A percentile compares a stretch with the other conserved stretches of the same genome.
phyloP scores from a whole-genome alignment of 805 yeast genomes.

The Yamadazyma laniorum region DNA sequence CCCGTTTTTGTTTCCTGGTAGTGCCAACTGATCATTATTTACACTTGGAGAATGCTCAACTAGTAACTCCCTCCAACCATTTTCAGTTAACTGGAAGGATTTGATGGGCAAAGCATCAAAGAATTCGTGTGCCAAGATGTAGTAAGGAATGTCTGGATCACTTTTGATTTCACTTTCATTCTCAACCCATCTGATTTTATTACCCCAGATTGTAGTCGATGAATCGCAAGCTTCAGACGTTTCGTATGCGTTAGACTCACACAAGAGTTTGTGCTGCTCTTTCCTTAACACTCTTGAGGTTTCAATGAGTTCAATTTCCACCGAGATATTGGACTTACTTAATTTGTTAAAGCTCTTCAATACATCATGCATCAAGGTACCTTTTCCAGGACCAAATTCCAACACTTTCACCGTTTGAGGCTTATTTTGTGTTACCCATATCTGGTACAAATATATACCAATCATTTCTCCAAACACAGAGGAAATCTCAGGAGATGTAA shows the following conservation, averaged over 20 bases:
- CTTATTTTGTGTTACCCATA: conserved; percentile 56
- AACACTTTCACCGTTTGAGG: conserved; percentile 53
- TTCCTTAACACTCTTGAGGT: conserved; percentile 64
- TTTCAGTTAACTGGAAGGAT: conserved; percentile 55
- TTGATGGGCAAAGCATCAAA: conserved; percentile 84
- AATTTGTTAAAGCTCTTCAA: conserved; percentile 48
- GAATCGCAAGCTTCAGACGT: conserved; percentile 30
- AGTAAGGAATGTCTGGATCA: conserved; percentile 45
- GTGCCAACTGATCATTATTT: conserved; percentile 29
- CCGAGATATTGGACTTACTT: conserved; percentile 20
- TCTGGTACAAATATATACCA: conserved; percentile 66
- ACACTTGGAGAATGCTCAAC: conserved; percentile 55
- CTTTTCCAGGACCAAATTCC: conserved; percentile 86
- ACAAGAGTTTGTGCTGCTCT: conserved; percentile 52
- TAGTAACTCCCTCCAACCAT: conserved; percentile 78
- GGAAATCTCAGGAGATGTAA: conserved; percentile 84
- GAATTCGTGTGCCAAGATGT: conserved; percentile 79
- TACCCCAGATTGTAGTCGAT: conserved; percentile 51
- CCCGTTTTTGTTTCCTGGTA: conserved; percentile 19
- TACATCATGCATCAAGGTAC: conserved; percentile 71
- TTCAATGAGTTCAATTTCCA: conserved; percentile 60
- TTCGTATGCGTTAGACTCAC: conserved; percentile 28
- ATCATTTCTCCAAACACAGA: conserved; percentile 84
- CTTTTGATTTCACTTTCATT: conserved; percentile 48
- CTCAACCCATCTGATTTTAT: conserved; percentile 56